These are phyloP conservation scores for Endotrypanum monterogeii DNA, from an alignment of 208 protist species.

Conservation along the genomic window DNA sequence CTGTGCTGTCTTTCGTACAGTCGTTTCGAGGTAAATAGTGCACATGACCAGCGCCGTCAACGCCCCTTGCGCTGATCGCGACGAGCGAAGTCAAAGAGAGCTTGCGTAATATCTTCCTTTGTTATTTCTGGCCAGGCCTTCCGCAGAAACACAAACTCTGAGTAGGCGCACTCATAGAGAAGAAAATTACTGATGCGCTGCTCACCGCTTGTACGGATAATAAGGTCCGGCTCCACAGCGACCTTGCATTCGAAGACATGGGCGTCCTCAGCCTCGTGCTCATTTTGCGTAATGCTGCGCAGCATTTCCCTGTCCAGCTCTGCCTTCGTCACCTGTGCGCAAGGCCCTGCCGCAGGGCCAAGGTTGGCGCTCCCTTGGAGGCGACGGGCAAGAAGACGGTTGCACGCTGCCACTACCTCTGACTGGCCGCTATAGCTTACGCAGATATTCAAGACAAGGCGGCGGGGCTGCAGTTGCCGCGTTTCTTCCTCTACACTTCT, in stretches of 20 bases:
- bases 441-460: slow-evolving; percentile 83
- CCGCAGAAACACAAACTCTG: slow-evolving; percentile 74
- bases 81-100: slow-evolving; percentile 48
- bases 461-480: slow-evolving; percentile 39
- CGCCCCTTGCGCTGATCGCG: slow-evolving; percentile 53
- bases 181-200: slow-evolving; percentile 89
- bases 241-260: slow-evolving; percentile 32
- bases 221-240: slow-evolving; percentile 73
- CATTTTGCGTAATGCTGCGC: slow-evolving; percentile 75
- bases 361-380: slow-evolving; percentile 7
- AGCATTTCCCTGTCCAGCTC: slow-evolving; percentile 81
- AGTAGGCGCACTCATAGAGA: slow-evolving; percentile 87
- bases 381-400: slow-evolving; percentile 41
- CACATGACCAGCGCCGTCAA: slow-evolving; percentile 9
- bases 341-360: neutral
- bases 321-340: slow-evolving; percentile 37
- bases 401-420: slow-evolving; percentile 68
- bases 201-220: slow-evolving; percentile 88
- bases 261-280: slow-evolving; percentile 60
- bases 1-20: neutral
- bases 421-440: slow-evolving; percentile 89
- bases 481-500: slow-evolving; percentile 64
- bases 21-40: neutral
- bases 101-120: slow-evolving; percentile 39
- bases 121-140: slow-evolving; percentile 86